A percentile compares a stretch with the other conserved stretches of the same genome.
These are phyloP conservation scores for Lyophyllum decastes DNA, from an alignment of 768 basidiomycete species.

Conservation along the genomic window DNA sequence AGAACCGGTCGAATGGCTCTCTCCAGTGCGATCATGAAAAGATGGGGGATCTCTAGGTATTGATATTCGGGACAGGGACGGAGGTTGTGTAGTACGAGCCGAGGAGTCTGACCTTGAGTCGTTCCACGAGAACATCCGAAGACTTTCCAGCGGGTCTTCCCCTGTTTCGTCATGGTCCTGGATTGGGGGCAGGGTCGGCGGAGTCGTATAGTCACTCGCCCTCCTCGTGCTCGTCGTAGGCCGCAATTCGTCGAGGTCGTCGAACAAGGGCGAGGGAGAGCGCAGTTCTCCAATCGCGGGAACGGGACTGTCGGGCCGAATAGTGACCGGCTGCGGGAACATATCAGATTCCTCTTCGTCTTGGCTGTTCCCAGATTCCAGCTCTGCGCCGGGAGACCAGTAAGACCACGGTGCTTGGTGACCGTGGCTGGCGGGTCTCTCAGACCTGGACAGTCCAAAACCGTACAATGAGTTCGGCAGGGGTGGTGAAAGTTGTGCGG, in stretches of 20 bases:
- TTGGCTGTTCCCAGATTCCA: background rate
- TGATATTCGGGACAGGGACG: constrained; percentile 1
- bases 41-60: background rate
- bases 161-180: constrained; percentile 6
- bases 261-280: constrained; percentile 16
- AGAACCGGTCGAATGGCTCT: background rate
- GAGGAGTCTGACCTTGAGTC: background rate
- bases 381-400: constrained; percentile 2
- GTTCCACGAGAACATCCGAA: background rate
- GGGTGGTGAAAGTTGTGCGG: constrained; percentile 21
- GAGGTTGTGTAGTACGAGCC: background rate
- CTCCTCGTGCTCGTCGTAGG: background rate
- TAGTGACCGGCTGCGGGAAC: background rate
- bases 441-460: constrained; percentile 13
- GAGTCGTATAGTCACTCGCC: background rate
- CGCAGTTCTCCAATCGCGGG: constrained; percentile 16
- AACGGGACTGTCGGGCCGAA: constrained; percentile 7
- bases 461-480: constrained; percentile 17
- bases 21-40: background rate
- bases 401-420: background rate
- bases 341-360: constrained; percentile 7
- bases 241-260: constrained; percentile 9
- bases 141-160: constrained; percentile 7
- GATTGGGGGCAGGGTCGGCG: constrained; percentile 16
- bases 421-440: background rate